Evolutionary conservation across 352 stramenopile species (phyloP).

Genomic region (Phytophthora sojae): DNA sequence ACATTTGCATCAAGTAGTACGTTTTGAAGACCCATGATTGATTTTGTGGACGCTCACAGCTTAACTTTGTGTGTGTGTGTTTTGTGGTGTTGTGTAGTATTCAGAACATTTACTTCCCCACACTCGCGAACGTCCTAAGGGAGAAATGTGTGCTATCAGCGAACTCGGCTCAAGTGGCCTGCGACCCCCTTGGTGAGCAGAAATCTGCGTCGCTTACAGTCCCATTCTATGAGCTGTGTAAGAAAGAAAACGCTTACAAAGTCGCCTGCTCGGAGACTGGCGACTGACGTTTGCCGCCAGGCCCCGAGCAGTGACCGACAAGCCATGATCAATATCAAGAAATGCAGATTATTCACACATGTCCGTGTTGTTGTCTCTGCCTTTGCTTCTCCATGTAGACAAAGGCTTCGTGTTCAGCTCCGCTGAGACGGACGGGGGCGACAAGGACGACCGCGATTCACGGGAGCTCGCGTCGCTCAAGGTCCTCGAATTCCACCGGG

Average conservation of each 20-base stretch:
- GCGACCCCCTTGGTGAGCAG: conserved; percentile 32
- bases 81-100: conserved; percentile 37
- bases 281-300: conserved; percentile 13
- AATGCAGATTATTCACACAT: conserved; percentile 31
- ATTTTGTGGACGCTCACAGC: not conserved
- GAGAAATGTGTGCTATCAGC: conserved; percentile 60
- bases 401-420: conserved; percentile 67
- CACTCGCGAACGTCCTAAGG: conserved; percentile 69
- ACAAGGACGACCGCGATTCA: conserved; percentile 31
- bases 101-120: conserved; percentile 72
- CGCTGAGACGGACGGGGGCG: conserved; percentile 31
- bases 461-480: conserved; percentile 30
- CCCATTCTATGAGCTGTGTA: conserved; percentile 44
- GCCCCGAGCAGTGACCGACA: conserved; percentile 21
- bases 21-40: conserved; percentile 16
- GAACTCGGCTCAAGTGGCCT: conserved; percentile 54
- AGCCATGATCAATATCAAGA: conserved; percentile 35
- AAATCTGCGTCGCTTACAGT: conserved; percentile 14
- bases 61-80: not conserved
- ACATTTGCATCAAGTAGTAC: conserved; percentile 79
- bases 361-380: conserved; percentile 29
- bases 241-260: conserved; percentile 43
- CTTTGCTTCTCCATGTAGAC: conserved; percentile 20
- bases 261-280: conserved; percentile 30
- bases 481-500: conserved; percentile 26